These are phyloP conservation scores for Cutaneotrichosporon mucoides DNA, from an alignment of 1,284 basidiomycete genomes.

Conservation along the genomic window DNA sequence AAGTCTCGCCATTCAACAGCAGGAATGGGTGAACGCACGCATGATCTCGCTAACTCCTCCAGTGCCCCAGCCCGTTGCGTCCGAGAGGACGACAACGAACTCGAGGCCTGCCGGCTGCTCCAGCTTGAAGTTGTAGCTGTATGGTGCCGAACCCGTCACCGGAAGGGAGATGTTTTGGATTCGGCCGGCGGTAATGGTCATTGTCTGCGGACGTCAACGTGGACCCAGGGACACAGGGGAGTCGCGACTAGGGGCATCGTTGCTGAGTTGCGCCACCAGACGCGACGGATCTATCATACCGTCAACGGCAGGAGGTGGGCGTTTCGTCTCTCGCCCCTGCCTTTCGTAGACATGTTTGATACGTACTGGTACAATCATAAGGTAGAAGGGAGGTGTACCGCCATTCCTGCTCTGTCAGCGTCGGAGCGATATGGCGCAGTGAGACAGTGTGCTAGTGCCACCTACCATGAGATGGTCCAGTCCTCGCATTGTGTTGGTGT, in stretches of 20 bases:
- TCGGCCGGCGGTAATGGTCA: conserved; percentile 20
- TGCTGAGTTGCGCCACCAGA: too few relatives aligned
- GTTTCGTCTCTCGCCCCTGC: too few relatives aligned
- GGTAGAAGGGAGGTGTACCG: conserved; percentile 33
- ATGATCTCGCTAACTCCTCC: conserved; percentile 37
- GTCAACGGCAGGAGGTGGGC: too few relatives aligned
- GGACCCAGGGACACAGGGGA: not conserved
- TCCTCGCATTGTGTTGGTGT: conserved; percentile 38
- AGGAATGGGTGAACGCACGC: conserved; percentile 24
- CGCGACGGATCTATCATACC: too few relatives aligned
- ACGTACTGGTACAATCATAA: conserved; percentile 38
- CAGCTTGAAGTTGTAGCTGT: conserved; percentile 27
- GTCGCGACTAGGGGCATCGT: too few relatives aligned
- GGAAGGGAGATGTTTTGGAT: conserved; percentile 42
- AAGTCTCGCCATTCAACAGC: too few relatives aligned
- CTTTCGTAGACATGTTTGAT: not conserved
- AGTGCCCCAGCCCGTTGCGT: conserved; percentile 35
- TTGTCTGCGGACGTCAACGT: conserved; percentile 19
- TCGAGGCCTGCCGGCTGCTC: conserved; percentile 35
- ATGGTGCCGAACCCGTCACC: conserved; percentile 14
- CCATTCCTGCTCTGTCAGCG: conserved; percentile 30
- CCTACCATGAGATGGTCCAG: conserved; percentile 38
- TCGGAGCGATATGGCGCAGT: too few relatives aligned
- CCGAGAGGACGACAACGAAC: conserved; percentile 38
- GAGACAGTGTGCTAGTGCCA: not conserved